phyloP scores from a whole-genome alignment of 2,329 filamentous ascomycete species.

The Ophiostoma angusticollis region DNA sequence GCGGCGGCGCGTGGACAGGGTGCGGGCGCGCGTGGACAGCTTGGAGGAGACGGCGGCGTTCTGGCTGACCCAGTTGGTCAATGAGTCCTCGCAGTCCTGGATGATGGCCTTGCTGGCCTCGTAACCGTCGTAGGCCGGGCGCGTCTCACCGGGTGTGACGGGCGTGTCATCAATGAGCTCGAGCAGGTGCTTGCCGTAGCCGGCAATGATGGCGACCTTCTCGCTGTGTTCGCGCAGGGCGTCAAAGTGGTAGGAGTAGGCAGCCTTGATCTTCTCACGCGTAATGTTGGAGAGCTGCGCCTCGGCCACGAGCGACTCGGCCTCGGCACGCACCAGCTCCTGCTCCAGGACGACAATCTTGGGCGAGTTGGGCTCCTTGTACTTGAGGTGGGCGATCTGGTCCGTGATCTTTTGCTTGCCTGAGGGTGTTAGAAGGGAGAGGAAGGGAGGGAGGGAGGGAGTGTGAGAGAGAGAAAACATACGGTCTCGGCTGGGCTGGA shows the following conservation, averaged over 20 bases:
- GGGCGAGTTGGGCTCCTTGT: slow-evolving; percentile 97
- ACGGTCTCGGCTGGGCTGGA: slow-evolving; percentile 96
- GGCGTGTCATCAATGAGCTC: slow-evolving; percentile 94
- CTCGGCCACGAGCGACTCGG: slow-evolving; percentile 96
- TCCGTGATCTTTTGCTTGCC: slow-evolving; percentile 99
- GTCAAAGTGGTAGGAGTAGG: slow-evolving; percentile 96
- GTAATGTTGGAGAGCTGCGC: slow-evolving; percentile 99
- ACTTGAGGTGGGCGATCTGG: slow-evolving; percentile 96
- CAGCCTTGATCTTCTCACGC: slow-evolving; percentile 96
- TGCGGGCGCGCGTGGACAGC: slow-evolving; percentile 77
- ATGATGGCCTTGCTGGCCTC: slow-evolving; percentile 98
- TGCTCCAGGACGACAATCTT: slow-evolving; percentile 97
- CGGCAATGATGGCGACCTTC: slow-evolving; percentile 95
- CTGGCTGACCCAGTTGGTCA: slow-evolving; percentile 92
- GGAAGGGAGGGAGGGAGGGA: background rate
- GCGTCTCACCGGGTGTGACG: slow-evolving; percentile 92
- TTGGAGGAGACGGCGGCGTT: slow-evolving; percentile 81
- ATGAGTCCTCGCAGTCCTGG: slow-evolving; percentile 93
- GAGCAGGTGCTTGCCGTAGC: slow-evolving; percentile 95
- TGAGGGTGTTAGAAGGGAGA: slow-evolving; percentile 23
- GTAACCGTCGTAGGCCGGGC: slow-evolving; percentile 92
- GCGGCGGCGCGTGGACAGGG: slow-evolving; percentile 71
- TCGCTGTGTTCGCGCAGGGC: slow-evolving; percentile 94
- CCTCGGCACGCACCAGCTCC: slow-evolving; percentile 94
- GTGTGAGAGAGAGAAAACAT: slow-evolving; percentile 25